phyloP scores from a whole-genome alignment of 2,329 filamentous ascomycete species.

The Epichloe coenophiala region DNA sequence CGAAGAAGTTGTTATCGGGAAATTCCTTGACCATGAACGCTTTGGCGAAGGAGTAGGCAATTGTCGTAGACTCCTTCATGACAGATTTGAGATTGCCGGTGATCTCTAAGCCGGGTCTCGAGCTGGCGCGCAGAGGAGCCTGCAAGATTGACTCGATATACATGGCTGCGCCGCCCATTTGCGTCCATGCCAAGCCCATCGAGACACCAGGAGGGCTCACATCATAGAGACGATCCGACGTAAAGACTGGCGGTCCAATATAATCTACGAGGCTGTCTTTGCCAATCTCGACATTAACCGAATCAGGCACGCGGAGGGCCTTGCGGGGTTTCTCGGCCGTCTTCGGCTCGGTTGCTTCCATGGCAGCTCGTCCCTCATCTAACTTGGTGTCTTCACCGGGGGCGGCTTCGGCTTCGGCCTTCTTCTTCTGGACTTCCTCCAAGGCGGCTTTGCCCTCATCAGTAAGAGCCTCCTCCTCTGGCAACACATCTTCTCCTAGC shows the following conservation, averaged over 20 bases:
- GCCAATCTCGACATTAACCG: slow-evolving; percentile 71
- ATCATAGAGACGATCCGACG: slow-evolving; percentile 89
- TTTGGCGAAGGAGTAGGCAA: slow-evolving; percentile 94
- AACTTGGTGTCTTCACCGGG: slow-evolving; percentile 13
- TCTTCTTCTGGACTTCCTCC: slow-evolving; percentile 58
- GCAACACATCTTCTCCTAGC: slow-evolving; percentile 69
- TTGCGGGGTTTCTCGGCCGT: slow-evolving; percentile 56
- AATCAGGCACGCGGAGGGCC: slow-evolving; percentile 71
- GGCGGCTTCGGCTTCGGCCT: slow-evolving; percentile 45
- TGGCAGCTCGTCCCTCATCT: slow-evolving; percentile 12
- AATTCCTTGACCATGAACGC: slow-evolving; percentile 73
- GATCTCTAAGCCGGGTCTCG: slow-evolving; percentile 69
- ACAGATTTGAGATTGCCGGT: slow-evolving; percentile 92
- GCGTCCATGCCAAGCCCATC: slow-evolving; percentile 97
- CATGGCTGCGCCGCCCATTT: slow-evolving; percentile 88
- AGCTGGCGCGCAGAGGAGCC: slow-evolving; percentile 58
- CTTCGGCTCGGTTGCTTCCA: slow-evolving; percentile 22
- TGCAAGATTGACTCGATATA: slow-evolving; percentile 97
- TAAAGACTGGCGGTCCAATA: slow-evolving; percentile 90
- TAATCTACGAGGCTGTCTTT: slow-evolving; percentile 93
- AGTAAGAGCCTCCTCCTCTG: slow-evolving; percentile 71
- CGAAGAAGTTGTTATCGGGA: slow-evolving; percentile 87
- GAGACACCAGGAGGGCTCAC: slow-evolving; percentile 84
- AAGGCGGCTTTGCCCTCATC: slow-evolving; percentile 72
- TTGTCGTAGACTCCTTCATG: slow-evolving; percentile 94